These are phyloP conservation scores for Hypoxylon sp. DNA, from an alignment of 2,329 filamentous ascomycete genomes.

Conservation along the genomic window DNA sequence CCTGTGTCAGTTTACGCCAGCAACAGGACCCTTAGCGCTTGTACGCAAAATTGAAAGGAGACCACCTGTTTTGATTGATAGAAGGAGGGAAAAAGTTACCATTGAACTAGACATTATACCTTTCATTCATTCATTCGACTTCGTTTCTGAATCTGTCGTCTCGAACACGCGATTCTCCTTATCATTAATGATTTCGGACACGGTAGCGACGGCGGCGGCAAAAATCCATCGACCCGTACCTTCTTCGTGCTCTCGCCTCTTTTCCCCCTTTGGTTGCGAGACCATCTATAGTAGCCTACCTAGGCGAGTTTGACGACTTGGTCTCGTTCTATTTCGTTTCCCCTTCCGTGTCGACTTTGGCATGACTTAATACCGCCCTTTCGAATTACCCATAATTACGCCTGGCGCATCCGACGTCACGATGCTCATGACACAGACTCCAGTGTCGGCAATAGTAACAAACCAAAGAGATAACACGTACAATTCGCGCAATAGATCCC, in stretches of 20 bases:
- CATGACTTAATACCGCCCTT: conserved; percentile 51
- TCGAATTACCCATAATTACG: conserved; percentile 39
- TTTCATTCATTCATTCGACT: conserved; percentile 34
- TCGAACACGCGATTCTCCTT: conserved; percentile 28
- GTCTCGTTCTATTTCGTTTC: conserved; percentile 30
- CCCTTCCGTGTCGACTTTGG: conserved; percentile 41
- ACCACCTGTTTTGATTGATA: conserved; percentile 24
- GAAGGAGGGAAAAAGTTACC: conserved; percentile 16
- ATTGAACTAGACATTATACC: conserved; percentile 27
- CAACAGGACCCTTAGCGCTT: conserved; percentile 48
- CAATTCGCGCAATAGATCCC: conserved; percentile 55
- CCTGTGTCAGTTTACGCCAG: conserved; percentile 50
- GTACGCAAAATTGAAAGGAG: conserved; percentile 33
- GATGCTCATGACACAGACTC: conserved; percentile 69
- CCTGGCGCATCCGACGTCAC: conserved; percentile 57
- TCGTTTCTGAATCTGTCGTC: conserved; percentile 25
- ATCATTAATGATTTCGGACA: conserved; percentile 35
- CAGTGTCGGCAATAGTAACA: conserved; percentile 63
- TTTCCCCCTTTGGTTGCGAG: conserved; percentile 26
- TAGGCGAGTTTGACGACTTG: conserved; percentile 31
- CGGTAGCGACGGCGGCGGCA: conserved; percentile 30
- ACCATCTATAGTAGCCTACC: conserved; percentile 19
- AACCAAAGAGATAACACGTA: conserved; percentile 59
- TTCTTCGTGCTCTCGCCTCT: conserved; percentile 22
- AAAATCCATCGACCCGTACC: conserved; percentile 25